Base-by-base conservation (phyloP, 495 filamentous ascomycete genomes). In the Trichoderma gamsii region DNA sequence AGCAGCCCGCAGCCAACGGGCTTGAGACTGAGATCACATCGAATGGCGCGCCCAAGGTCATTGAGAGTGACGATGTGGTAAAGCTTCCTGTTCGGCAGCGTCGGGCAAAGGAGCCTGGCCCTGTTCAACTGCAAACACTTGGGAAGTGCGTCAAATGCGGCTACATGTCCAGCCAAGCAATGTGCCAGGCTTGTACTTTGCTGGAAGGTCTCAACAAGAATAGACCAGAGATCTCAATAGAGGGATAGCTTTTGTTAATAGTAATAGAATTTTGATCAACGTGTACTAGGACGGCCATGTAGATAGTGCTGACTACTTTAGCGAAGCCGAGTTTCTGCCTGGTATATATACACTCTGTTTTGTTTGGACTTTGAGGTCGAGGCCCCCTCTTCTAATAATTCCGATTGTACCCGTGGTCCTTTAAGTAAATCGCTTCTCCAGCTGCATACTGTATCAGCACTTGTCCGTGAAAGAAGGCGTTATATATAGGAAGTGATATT, bases 171-270 rank as follows among this genome's bases (percentile, higher is more conserved):
- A 97, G 92, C 74, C 95, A 98, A 76, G 83, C 84, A n/a, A 85
- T 97, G 52, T 99, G 95, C 79, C 96, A 99, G 77, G 95, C 95
- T 1, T 99, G 95, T 78, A 88, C 85, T 68, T 81, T 99, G 21
- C 85, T 99, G 15, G 93, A 98, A 70, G 91, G 91, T 0, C 77
- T 99, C 69, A 98, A 97, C 74, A 96, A 93, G 80, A 96, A 91
- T 72, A 79, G 93, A 43, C 89, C 95, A 25, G 90, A 89, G 80
- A 91, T 88, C 67, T 81, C 86, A 68, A 89, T 96, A 74, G 25
- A 66, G 41, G 43, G 23, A 7, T 61, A 32, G 27, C 0, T 61
- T 15, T 61, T 38, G 5, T 61, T 15, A 6, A 11, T 11, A 29
- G 1, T 29, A 61, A 61, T 61, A 32, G 23, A 61, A 18, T 61